Base-by-base conservation (phyloP, 768 basidiomycete species). In the Pleurotus ostreatus region DNA sequence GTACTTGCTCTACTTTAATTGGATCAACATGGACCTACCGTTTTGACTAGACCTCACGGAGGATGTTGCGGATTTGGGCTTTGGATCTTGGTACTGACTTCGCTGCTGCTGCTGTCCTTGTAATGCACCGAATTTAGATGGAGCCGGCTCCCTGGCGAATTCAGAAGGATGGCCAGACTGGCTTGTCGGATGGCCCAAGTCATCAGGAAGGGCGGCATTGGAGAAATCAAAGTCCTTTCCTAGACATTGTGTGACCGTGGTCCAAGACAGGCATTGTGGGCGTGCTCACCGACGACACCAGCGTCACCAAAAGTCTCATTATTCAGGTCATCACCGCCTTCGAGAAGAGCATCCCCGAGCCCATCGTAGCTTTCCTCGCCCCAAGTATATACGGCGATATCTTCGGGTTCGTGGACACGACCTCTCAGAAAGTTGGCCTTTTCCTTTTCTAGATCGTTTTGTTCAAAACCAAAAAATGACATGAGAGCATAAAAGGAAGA, bases 211-310 rank as follows among this genome's bases (percentile, higher is more conserved):
- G 55, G 61, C 63, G 30, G 69, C 77, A 49, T 71, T 78, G 16
- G 86, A 75, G 70, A 95, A 97, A 75, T 96, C 92, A 68, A 96
- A 97, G 71, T 96, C 94, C 67, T 86, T 90, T 68, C 90, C 94
- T 94, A 46, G 61, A 61, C 58, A 58, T 59, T 46, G 55, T 46
- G 20, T 44, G 30, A 34, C 30, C 30, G 11, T 11, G 30, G 30
- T 11, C 30, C 9, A 11, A 34, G 30, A 34, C 30, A 34, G 30
- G 52, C 40, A 58, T 58, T 22, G n/a, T 18, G 20, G 60, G 48
- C 43, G 38, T 55, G 72, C 88, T 78, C 68, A 94, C 94, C 92
- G 57, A 96, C 82, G 60, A 66, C 72, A 34, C 78, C 85, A 49
- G 74, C 61, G 40, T 73, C 80, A 26, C 95, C 97, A 73, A 99